Evolutionary conservation across 768 basidiomycete genomes (phyloP).

Genomic region (Tricholoma flavovirens): DNA sequence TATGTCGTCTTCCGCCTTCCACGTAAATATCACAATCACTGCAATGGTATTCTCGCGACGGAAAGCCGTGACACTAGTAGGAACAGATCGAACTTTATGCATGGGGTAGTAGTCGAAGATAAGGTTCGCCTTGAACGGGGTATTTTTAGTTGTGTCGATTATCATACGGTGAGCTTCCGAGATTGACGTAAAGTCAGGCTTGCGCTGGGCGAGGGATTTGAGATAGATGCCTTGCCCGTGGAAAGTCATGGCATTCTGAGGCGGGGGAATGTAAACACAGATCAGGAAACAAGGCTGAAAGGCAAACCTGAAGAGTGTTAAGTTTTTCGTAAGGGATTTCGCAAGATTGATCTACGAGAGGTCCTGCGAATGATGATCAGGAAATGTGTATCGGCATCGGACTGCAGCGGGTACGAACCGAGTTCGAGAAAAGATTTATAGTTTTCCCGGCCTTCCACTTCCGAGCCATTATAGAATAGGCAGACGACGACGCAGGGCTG

Average conservation of each 20-base stretch:
- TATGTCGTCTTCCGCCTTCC: conserved; percentile 23
- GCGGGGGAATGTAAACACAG: not conserved
- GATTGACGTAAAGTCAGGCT: conserved; percentile 15
- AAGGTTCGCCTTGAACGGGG: conserved; percentile 9
- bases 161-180: conserved; percentile 19
- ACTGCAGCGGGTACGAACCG: conserved; percentile 17
- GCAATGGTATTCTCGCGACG: conserved; percentile 30
- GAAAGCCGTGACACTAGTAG: conserved; percentile 33
- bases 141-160: not conserved
- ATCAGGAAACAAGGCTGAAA: not conserved
- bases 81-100: conserved; percentile 30
- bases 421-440: conserved; percentile 43
- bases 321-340: conserved; percentile 45
- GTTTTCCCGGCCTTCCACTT: conserved; percentile 38
- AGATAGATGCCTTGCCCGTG: conserved; percentile 29
- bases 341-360: conserved; percentile 33
- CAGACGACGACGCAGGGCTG: conserved; percentile 34
- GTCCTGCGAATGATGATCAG: conserved; percentile 24
- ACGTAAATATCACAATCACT: conserved; percentile 29
- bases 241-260: not conserved
- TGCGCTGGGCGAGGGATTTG: conserved; percentile 34
- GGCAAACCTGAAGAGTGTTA: conserved; percentile 34
- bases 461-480: conserved; percentile 47
- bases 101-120: conserved; percentile 41
- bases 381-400: not conserved